These are phyloP conservation scores for Flueggea neowawraea DNA, from an alignment of 441 rosid species.

Conservation along the genomic window DNA sequence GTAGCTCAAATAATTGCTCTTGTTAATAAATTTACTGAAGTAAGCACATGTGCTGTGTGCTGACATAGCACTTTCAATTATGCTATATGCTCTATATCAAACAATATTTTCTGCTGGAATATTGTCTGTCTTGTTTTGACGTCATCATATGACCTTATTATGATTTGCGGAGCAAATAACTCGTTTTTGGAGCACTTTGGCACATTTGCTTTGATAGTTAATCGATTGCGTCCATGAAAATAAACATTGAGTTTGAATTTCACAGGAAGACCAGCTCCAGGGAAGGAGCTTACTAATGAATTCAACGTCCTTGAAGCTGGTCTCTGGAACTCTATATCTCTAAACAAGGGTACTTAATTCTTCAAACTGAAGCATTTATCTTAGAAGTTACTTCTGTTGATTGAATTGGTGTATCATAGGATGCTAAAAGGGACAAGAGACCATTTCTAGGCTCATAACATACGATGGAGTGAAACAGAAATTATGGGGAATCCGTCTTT, in stretches of 20 bases:
- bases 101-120: no score
- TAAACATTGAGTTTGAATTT: background rate
- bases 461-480: constrained; percentile 84
- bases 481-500: constrained; percentile 65
- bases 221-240: background rate
- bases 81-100: no score
- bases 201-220: background rate
- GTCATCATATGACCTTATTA: no score
- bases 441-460: constrained; percentile 75
- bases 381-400: constrained; percentile 1
- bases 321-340: constrained; percentile 83
- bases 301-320: constrained; percentile 84
- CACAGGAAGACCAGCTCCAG: constrained; percentile 86
- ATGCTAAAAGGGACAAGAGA: constrained; percentile 94
- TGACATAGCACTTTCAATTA: no score
- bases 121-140: no score
- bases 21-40: no score
- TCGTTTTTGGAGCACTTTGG: no score
- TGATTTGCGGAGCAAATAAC: no score
- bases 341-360: constrained; percentile 63
- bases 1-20: background rate
- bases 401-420: constrained; percentile 31
- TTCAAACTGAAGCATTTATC: background rate
- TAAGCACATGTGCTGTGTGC: no score
- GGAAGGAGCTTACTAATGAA: constrained; percentile 76